Base-by-base conservation (phyloP, 352 stramenopile genomes). In the Phytophthora sansomeana region DNA sequence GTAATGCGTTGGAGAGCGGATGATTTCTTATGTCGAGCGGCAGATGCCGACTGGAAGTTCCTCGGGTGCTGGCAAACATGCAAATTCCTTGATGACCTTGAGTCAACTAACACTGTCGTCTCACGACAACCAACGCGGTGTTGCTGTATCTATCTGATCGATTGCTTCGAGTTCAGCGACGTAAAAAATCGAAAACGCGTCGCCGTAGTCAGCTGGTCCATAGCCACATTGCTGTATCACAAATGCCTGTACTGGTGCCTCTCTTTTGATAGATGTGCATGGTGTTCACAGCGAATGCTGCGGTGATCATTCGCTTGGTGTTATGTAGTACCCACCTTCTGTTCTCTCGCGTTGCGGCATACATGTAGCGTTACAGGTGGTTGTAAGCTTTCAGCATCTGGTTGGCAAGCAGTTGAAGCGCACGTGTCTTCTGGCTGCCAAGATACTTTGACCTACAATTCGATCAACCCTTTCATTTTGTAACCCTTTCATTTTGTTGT, bases 401-500 rank as follows among this genome's bases (percentile, higher is more conserved):
- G 41, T 48, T 29, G 13, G 5, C 21, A 24, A 24, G 3, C 1
- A 41, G 1, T 41, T 41, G 9, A 17, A 41, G 35, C 1, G 21
- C 3, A 24, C 21, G 21, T 24, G 21, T 24, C 21, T 3, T 24
- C 21, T n/a, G 39, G 39, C 17, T 39, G 36, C n/a, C 54, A 57
- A 64, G 47, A 57, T 63, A 38, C 44, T 63, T 57, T 47, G 36
- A 35, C 8, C 32, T 38, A 38, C 33, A 38, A 38, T 41, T 41
- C 5, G 41, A 26, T 47, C 6, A 28, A 14, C 14, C 41, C 28
- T 47, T 47, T 24, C 21, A 24, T 24, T 24, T 24, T 30, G 54
- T 21, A 35, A n/a, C n/a, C n/a, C n/a, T 32, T 48, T 58, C 62
- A 16, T 29, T 49, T 50, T 11, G 39, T 42, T 70, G 55, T 59